Conservation (phyloP, 2,329 filamentous ascomycete genomes). For the Gremmenia infestans region DNA sequence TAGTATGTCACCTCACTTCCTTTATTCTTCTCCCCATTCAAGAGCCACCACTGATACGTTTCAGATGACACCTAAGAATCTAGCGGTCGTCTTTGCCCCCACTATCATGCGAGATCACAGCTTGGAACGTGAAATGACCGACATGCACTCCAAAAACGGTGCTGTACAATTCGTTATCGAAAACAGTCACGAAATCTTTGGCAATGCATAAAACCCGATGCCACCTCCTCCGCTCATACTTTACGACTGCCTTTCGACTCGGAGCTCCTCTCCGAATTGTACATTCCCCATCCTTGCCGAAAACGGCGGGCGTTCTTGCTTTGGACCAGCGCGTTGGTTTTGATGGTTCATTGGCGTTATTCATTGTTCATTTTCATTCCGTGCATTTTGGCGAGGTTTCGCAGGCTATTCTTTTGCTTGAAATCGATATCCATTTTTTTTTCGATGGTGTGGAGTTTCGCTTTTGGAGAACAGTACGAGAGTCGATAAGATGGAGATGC, state of each 20-base stretch:
- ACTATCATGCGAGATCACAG: slow-evolving; percentile 93
- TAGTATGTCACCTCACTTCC: slow-evolving; percentile 49
- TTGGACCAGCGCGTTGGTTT: slow-evolving; percentile 11
- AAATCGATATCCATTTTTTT: slow-evolving; percentile 15
- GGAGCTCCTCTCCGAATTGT: slow-evolving; percentile 10
- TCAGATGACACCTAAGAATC: slow-evolving; percentile 91
- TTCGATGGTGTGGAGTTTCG: neutral
- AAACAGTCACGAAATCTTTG: slow-evolving; percentile 78
- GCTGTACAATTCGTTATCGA: slow-evolving; percentile 92
- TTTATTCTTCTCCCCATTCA: neutral
- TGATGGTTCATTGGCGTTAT: slow-evolving; percentile 6
- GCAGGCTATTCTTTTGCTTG: neutral
- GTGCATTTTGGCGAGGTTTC: neutral
- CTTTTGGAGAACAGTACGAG: slow-evolving; percentile 1
- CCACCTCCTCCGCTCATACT: neutral
- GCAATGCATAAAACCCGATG: slow-evolving; percentile 7
- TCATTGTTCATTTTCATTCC: slow-evolving; percentile 5
- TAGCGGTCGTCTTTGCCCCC: slow-evolving; percentile 94
- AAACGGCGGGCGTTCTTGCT: slow-evolving; percentile 15
- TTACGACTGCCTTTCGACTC: slow-evolving; percentile 5
- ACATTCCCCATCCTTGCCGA: slow-evolving; percentile 5
- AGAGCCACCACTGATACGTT: slow-evolving; percentile 22
- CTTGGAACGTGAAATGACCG: slow-evolving; percentile 90
- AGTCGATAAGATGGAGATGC: neutral
- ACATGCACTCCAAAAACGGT: slow-evolving; percentile 89